A percentile compares a stretch with the other conserved stretches of the same genome.
Evolutionary conservation across 495 filamentous ascomycete species (phyloP).

Genomic region (Chaetomium tenue): DNA sequence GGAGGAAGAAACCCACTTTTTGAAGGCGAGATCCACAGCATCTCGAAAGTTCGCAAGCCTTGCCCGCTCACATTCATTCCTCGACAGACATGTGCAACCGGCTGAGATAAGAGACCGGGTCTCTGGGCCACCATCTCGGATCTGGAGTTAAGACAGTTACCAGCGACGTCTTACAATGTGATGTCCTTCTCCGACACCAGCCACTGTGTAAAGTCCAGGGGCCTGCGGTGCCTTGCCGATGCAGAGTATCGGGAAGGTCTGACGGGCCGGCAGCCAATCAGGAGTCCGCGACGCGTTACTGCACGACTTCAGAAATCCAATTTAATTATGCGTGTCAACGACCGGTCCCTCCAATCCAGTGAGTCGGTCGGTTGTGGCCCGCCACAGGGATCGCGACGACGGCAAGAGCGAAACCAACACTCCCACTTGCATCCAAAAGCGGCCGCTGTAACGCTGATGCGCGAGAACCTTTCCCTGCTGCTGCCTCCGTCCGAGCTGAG

Average conservation of each 20-base stretch:
- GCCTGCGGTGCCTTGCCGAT: constrained; percentile 26
- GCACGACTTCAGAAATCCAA: constrained; percentile 34
- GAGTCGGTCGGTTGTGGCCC: constrained; percentile 9
- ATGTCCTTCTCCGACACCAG: constrained; percentile 6
- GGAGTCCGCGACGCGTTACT: constrained; percentile 32
- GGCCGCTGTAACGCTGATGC: constrained; percentile 8
- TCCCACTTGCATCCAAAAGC: constrained; percentile 2
- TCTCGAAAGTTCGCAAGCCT: constrained; percentile 1
- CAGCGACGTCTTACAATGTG: constrained; percentile 25
- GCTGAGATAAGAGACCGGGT: not conserved
- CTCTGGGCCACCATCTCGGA: constrained; percentile 4
- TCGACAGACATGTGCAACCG: constrained; percentile 1
- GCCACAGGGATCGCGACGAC: constrained; percentile 8
- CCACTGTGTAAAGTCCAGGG: not conserved
- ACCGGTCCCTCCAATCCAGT: constrained; percentile 31
- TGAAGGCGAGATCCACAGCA: constrained; percentile 12
- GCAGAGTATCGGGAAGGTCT: constrained; percentile 20
- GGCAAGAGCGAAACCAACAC: constrained; percentile 11
- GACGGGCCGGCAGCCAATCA: constrained; percentile 35
- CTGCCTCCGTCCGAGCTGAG: not conserved
- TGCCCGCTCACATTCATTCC: not conserved
- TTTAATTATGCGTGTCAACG: constrained; percentile 40
- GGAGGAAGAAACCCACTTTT: constrained; percentile 7
- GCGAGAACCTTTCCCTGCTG: not conserved
- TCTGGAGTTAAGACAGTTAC: not conserved